Evolutionary conservation across 169 alveolate genomes (phyloP).

Genomic region (Eimeria maxima): DNA sequence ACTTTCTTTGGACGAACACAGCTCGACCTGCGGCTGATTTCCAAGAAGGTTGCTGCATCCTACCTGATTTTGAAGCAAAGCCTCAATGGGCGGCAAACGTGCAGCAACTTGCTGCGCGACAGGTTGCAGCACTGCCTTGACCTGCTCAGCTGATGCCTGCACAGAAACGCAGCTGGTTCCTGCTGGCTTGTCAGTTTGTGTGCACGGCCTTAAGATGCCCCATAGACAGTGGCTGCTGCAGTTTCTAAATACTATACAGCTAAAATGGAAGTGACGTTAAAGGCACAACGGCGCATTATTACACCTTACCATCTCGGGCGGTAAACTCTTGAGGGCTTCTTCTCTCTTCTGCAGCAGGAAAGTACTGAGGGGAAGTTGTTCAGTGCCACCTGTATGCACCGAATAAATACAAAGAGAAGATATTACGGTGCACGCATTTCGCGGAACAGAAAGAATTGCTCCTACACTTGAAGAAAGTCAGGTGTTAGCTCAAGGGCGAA

Average conservation of each 20-base stretch:
- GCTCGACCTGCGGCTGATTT: not conserved
- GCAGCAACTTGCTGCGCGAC: slow-evolving; percentile 20
- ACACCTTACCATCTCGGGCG: slow-evolving; percentile 10
- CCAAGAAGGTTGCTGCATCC: not conserved
- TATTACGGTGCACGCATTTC: too few species aligned
- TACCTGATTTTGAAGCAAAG: slow-evolving; percentile 49
- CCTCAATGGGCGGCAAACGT: slow-evolving; percentile 1
- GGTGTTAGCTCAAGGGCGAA: too few species aligned
- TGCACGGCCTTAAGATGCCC: not conserved
- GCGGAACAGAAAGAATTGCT: too few species aligned
- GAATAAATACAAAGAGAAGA: too few species aligned
- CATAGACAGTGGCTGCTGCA: not conserved
- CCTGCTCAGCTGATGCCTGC: slow-evolving; percentile 65
- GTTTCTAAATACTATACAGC: not conserved
- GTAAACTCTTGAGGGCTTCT: slow-evolving; percentile 34
- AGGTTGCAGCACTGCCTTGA: slow-evolving; percentile 48
- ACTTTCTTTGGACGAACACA: not conserved
- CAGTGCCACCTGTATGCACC: slow-evolving; percentile 35
- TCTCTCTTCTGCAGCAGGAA: slow-evolving; percentile 37
- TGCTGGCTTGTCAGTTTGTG: not conserved
- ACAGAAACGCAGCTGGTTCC: not conserved
- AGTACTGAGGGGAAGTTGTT: not conserved
- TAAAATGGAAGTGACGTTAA: too few species aligned
- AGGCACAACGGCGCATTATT: not conserved
- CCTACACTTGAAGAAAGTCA: too few species aligned